Evolutionary conservation across 768 basidiomycete species (phyloP).

Genomic region (Panus rudis): DNA sequence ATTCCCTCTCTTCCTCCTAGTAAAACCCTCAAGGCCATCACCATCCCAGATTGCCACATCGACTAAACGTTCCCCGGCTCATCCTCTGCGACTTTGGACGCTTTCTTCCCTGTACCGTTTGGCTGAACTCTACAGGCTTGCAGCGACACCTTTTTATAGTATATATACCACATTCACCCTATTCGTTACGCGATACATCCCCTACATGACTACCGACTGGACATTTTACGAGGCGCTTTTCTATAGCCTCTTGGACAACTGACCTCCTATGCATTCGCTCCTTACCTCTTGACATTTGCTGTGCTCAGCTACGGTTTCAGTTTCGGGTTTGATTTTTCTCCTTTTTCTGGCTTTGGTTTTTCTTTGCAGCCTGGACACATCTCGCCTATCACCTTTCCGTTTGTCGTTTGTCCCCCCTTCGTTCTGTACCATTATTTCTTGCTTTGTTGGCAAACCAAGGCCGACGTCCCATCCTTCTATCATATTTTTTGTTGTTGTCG

Average conservation of each 20-base stretch:
- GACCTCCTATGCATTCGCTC: background rate
- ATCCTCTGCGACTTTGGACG: constrained; percentile 1
- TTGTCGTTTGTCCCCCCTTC: too few relatives aligned
- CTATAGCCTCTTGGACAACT: constrained; percentile 1
- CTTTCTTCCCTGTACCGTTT: background rate
- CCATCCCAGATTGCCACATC: constrained; percentile 50
- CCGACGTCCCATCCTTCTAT: too few relatives aligned
- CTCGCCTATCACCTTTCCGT: too few relatives aligned
- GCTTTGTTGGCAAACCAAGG: too few relatives aligned
- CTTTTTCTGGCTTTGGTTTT: too few relatives aligned
- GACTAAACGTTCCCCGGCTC: constrained; percentile 7
- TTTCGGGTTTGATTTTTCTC: too few relatives aligned
- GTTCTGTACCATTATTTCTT: too few relatives aligned
- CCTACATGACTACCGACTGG: background rate
- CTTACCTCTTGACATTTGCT: too few relatives aligned
- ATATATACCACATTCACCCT: background rate
- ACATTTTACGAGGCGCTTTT: background rate
- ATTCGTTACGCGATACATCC: background rate
- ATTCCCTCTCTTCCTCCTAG: too few relatives aligned
- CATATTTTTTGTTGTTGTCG: too few relatives aligned
- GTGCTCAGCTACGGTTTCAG: too few relatives aligned
- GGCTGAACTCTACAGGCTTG: background rate
- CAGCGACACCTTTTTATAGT: background rate
- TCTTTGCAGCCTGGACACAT: too few relatives aligned
- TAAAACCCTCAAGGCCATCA: constrained; percentile 65